Evolutionary conservation across 306 rosid genomes (phyloP).

Genomic region (Sesbania bispinosa): DNA sequence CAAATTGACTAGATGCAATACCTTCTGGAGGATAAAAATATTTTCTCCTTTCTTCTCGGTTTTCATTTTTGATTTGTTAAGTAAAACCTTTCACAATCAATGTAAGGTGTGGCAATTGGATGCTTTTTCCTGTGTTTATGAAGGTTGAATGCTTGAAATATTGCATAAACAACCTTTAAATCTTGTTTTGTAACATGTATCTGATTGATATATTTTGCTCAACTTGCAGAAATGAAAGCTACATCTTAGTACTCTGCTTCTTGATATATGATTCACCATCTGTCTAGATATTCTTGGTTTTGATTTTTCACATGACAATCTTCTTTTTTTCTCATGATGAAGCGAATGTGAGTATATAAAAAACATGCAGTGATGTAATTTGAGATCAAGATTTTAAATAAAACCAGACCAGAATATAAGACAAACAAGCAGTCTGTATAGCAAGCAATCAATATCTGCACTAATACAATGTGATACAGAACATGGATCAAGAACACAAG

Average conservation of each 20-base stretch:
- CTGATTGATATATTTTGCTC: not conserved
- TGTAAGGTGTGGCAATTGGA: not conserved
- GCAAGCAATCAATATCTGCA: not conserved
- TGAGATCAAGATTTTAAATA: not conserved
- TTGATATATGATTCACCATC: not conserved
- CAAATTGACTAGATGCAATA: not conserved
- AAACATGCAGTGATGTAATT: not conserved
- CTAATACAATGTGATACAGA: not conserved
- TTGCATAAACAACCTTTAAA: not conserved
- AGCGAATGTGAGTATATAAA: not conserved
- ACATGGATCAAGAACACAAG: not conserved
- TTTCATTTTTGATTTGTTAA: not conserved
- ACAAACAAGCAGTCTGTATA: not conserved
- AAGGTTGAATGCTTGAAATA: not conserved
- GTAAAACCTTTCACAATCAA: not conserved
- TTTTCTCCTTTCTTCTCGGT: not conserved
- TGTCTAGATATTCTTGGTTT: not conserved
- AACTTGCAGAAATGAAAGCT: constrained; percentile 1
- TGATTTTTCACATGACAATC: not conserved
- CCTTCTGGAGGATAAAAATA: not conserved
- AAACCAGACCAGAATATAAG: not conserved
- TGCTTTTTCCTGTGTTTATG: not conserved
- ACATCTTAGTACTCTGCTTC: not conserved
- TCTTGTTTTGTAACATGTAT: not conserved
- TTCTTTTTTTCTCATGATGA: not conserved